A percentile compares a stretch with the other conserved stretches of the same genome.
Evolutionary conservation across 148 eudicot genomes (phyloP).

Genomic region (Chenopodium berlandieri): DNA sequence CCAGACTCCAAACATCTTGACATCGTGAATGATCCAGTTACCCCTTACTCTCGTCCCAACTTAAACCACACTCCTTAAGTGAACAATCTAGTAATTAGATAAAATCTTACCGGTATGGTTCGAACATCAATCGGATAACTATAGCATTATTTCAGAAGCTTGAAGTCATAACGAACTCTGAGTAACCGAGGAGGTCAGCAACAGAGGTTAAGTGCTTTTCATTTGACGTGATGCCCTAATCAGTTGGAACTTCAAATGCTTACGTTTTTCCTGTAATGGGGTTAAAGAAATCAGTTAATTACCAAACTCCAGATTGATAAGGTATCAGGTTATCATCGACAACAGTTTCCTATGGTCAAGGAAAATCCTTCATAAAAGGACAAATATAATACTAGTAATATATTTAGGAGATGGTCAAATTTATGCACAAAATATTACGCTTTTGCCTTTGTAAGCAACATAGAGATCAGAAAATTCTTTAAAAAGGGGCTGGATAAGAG

Average conservation of each 20-base stretch:
- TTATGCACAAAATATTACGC: background rate
- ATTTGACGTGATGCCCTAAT: background rate
- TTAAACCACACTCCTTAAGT: too few species aligned
- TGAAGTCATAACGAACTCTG: background rate
- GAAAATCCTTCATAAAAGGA: background rate
- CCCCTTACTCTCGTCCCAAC: too few species aligned
- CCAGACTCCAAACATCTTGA: too few species aligned
- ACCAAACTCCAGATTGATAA: background rate
- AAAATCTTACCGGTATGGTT: too few species aligned
- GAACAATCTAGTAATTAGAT: too few species aligned
- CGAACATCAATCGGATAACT: too few species aligned
- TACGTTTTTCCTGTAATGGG: background rate
- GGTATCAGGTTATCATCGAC: background rate
- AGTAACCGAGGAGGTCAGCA: background rate
- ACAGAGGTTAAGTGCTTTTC: background rate
- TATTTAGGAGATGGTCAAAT: too few species aligned
- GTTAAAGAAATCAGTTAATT: background rate
- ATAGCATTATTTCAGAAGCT: too few species aligned
- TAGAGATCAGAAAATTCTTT: background rate
- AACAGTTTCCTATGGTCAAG: background rate
- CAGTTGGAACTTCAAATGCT: background rate
- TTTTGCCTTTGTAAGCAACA: background rate
- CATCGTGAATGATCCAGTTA: too few species aligned
- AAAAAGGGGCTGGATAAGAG: background rate
- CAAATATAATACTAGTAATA: too few species aligned